Evolutionary conservation across 2,329 filamentous ascomycete genomes (phyloP).

Genomic region (Zarea fungicola): DNA sequence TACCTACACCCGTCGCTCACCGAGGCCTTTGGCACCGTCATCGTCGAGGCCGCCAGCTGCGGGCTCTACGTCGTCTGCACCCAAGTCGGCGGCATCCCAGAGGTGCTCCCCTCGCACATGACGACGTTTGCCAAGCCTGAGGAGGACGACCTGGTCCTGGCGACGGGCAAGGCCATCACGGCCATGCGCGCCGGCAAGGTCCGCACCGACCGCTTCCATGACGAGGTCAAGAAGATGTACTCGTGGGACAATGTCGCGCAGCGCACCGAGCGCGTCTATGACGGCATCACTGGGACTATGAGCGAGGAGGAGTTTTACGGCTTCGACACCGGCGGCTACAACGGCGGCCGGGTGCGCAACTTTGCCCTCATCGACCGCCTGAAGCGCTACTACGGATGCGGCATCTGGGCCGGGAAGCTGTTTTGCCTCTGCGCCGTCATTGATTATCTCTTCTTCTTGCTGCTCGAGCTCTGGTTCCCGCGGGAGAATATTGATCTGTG

Average conservation of each 20-base stretch:
- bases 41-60: slow-evolving; percentile 94
- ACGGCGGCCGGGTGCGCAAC: slow-evolving; percentile 68
- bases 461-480: slow-evolving; percentile 83
- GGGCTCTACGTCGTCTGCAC: slow-evolving; percentile 96
- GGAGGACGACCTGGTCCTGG: slow-evolving; percentile 87
- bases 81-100: slow-evolving; percentile 91
- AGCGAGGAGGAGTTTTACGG: slow-evolving; percentile 86
- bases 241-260: slow-evolving; percentile 95
- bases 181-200: slow-evolving; percentile 81
- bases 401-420: slow-evolving; percentile 95
- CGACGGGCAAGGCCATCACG: slow-evolving; percentile 83
- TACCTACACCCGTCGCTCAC: slow-evolving; percentile 94
- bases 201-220: slow-evolving; percentile 89
- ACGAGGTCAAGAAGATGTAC: slow-evolving; percentile 97
- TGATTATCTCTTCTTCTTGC: slow-evolving; percentile 85
- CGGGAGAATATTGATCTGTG: slow-evolving; percentile 83
- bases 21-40: slow-evolving; percentile 95
- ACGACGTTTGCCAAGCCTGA: slow-evolving; percentile 96
- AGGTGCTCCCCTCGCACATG: slow-evolving; percentile 94
- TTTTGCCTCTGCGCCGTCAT: slow-evolving; percentile 94
- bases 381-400: slow-evolving; percentile 96
- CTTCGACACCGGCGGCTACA: slow-evolving; percentile 65
- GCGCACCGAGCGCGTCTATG: slow-evolving; percentile 90
- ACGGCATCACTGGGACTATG: slow-evolving; percentile 83
- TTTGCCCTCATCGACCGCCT: slow-evolving; percentile 91